Evolutionary conservation across 352 stramenopile genomes (phyloP).

Genomic region (Peronospora tabacina): DNA sequence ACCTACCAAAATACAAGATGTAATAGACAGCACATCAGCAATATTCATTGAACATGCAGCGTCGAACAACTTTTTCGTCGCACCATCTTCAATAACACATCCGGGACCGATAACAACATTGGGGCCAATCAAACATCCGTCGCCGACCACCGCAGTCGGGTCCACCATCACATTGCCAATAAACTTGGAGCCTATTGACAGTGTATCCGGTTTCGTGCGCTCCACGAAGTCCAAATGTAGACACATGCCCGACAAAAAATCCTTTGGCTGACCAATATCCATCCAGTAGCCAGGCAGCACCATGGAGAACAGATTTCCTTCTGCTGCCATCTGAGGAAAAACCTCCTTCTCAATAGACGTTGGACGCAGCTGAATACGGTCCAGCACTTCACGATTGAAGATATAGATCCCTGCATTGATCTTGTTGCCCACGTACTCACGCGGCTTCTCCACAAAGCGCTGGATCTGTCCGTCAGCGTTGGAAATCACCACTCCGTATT

Average conservation of each 20-base stretch:
- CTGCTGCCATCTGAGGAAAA: constrained; percentile 85
- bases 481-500: constrained; percentile 85
- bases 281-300: constrained; percentile 86
- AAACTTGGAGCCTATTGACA: constrained; percentile 63
- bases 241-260: constrained; percentile 85
- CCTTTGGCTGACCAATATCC: constrained; percentile 87
- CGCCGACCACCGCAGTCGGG: constrained; percentile 59
- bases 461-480: constrained; percentile 75
- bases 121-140: constrained; percentile 74
- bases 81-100: constrained; percentile 82
- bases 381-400: constrained; percentile 82
- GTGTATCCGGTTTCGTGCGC: constrained; percentile 32
- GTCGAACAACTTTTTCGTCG: background rate
- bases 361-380: constrained; percentile 81
- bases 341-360: constrained; percentile 89
- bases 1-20: constrained; percentile 23
- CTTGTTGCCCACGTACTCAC: constrained; percentile 86
- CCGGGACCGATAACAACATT: constrained; percentile 78
- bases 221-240: constrained; percentile 74
- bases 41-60: constrained; percentile 1
- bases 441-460: constrained; percentile 86
- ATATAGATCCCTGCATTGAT: constrained; percentile 90
- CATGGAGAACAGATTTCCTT: constrained; percentile 84
- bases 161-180: constrained; percentile 85
- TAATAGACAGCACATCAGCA: background rate